Evolutionary conservation across 1,284 basidiomycete genomes (phyloP), one percentile per base, ranked within the genome.

Genomic region (Neolentinus lepideus): DNA sequence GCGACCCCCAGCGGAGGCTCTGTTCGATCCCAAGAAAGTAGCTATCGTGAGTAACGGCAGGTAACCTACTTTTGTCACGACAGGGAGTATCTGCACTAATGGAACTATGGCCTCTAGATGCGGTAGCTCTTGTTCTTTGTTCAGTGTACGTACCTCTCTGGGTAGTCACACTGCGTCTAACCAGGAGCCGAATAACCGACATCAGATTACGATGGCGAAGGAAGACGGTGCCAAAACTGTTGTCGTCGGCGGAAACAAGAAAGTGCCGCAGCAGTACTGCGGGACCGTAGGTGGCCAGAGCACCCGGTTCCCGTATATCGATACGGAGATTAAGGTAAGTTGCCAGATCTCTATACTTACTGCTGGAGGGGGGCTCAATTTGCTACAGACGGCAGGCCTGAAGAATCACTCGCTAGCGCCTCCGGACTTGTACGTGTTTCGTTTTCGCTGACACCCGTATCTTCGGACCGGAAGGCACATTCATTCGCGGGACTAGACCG

Each of bases 251-350:
- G 82, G 82, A 26, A 75, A 76, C 59, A 64, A 73, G 43, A 71
- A 69, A 48, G 68, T 76, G 19, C 66, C 66, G 19, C 83, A 84
- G 62, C 74, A 83, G 58, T 84, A 83, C 64, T 83, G 81, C 58
- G 82, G 82, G 16, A 77, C 76, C 43, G 81, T 84, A 29, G 83
- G 82, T 4, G 82, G 81, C 0, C 79, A 84, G 66, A 80, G 78
- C 2, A 77, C 75, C 16, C 75, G 76, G 57, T 84, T 79, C 63
- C 69, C 74, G 0, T 75, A 71, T 2, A 79, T 85, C 36, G 81
- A 84, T 60, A 80, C 79, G 8, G 78, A 83, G 63, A 72, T 84
- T 57, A 84, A 83, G 38, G 38, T 43, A 4, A n/a, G 38, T 16
- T 16, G 38, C 16, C n/a, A 16, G 74, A 78, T 76, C 8, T n/a